Evolutionary conservation across 179 eudicot species (phyloP).

Genomic region (Spinacia oleracea): DNA sequence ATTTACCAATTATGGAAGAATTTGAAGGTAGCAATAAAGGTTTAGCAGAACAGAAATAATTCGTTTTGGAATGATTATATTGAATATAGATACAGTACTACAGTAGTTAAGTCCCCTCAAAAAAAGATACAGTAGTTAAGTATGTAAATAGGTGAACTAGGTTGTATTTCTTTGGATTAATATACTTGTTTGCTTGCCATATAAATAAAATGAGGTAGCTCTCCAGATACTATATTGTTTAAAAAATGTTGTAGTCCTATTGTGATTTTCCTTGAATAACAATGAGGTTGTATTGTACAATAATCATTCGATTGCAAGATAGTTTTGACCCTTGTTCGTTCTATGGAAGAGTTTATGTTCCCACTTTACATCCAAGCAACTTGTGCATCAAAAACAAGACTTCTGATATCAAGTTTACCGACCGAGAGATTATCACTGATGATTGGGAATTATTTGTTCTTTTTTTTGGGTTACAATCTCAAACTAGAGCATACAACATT

Average conservation of each 20-base stretch:
- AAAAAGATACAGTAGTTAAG: too few relatives aligned
- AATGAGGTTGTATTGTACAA: background rate
- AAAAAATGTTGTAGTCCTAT: background rate
- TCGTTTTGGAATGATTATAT: too few relatives aligned
- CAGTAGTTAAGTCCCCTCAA: too few relatives aligned
- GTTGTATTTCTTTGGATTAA: too few relatives aligned
- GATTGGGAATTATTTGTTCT: background rate
- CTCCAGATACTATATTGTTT: background rate
- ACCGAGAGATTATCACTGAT: background rate
- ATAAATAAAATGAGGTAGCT: background rate
- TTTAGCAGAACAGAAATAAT: too few relatives aligned
- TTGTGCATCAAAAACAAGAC: background rate
- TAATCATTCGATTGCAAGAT: background rate
- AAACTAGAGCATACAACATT: conserved; percentile 18
- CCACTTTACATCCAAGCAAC: background rate
- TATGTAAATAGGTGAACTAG: too few relatives aligned
- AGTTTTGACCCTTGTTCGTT: background rate
- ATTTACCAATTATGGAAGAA: too few relatives aligned
- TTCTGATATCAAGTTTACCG: background rate
- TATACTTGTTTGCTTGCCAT: too few relatives aligned
- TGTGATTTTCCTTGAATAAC: background rate
- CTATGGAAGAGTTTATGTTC: background rate
- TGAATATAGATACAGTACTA: too few relatives aligned
- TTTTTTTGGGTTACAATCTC: conserved; percentile 20
- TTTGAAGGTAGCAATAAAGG: too few relatives aligned